phyloP scores from a whole-genome alignment of 345 rosid genomes.

The Lepidium aucheri region DNA sequence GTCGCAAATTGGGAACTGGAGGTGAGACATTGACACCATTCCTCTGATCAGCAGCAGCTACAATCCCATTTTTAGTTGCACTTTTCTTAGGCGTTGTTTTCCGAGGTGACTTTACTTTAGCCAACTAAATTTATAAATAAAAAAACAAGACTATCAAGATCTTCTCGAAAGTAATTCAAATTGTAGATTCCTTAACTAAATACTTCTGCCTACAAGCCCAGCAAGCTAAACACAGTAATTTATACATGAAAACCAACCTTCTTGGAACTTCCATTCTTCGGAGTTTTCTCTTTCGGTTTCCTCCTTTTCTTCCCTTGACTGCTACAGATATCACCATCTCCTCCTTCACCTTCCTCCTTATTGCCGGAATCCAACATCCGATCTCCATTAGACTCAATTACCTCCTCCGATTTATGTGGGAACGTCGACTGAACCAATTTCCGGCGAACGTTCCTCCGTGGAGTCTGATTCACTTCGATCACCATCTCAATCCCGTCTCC shows the following conservation, averaged over 20 bases:
- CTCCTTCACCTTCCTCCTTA: constrained; percentile 22
- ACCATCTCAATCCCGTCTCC: not conserved
- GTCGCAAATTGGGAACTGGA: constrained; percentile 50
- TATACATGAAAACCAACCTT: constrained; percentile 30
- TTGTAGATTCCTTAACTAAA: not conserved
- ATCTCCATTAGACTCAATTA: constrained; percentile 25
- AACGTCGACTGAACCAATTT: constrained; percentile 72
- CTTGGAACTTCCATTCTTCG: constrained; percentile 34
- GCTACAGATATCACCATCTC: constrained; percentile 39
- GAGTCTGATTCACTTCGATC: constrained; percentile 22
- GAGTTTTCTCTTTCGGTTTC: constrained; percentile 40
- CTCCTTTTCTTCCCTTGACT: constrained; percentile 57
- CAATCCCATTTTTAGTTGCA: constrained; percentile 22
- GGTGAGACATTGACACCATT: constrained; percentile 26
- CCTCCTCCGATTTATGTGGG: constrained; percentile 40
- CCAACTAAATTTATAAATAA: not conserved
- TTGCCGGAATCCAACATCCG: constrained; percentile 17
- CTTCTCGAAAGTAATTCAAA: not conserved
- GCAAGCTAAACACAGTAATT: not conserved
- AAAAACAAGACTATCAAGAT: not conserved
- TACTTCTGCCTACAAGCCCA: not conserved
- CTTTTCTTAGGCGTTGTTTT: constrained; percentile 53
- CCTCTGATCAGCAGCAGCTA: constrained; percentile 8
- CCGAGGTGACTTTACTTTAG: constrained; percentile 35
- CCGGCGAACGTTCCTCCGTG: constrained; percentile 42